Evolutionary conservation across 345 rosid species (phyloP), one percentile per base, ranked within the genome.

Genomic region (Eucalyptus sp.): DNA sequence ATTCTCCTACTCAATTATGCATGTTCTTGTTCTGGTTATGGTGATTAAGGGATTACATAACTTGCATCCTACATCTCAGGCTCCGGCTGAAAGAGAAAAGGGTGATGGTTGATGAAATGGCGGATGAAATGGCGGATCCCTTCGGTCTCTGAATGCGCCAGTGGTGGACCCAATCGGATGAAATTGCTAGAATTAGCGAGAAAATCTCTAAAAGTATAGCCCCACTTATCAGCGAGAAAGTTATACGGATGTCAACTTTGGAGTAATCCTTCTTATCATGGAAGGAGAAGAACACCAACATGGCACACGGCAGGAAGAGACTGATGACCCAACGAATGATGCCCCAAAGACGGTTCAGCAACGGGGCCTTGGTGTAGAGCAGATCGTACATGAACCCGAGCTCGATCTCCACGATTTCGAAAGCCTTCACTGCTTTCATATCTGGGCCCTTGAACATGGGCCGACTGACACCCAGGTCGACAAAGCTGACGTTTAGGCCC

Each of bases 321-420:
- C n/a, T 66, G 88, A 66, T 43, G 80, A 33, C 51, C 52, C 88
- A 49, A 4, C 52, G 80, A 5, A 87, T 25, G 51, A 46, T 60
- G 33, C 88, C 88, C 52, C 81, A 87, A 18, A 4, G 8, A 62
- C 50, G 24, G 49, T 58, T 37, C 33, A 62, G 44, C 48, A 87
- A 41, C 27, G 50, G 44, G 43, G 89, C 92, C 88, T 92, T 92
- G 50, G 92, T 92, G 87, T 88, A 87, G 41, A 92, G 91, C 37
- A 90, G 14, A 86, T 90, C 90, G 50, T 88, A 92, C 85, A 90
- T 88, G 86, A 93, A 88, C 12, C 90, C 91, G 15, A 91, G 90
- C 50, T 91, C 94, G 49, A 91, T 89, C 48, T 88, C 92, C 6
- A 92, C 85, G 33, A 93, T 90, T 18, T 80, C 51, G 44, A 92